These are phyloP conservation scores for Claviceps paspali DNA, from an alignment of 2,329 filamentous ascomycete genomes.

Conservation along the genomic window DNA sequence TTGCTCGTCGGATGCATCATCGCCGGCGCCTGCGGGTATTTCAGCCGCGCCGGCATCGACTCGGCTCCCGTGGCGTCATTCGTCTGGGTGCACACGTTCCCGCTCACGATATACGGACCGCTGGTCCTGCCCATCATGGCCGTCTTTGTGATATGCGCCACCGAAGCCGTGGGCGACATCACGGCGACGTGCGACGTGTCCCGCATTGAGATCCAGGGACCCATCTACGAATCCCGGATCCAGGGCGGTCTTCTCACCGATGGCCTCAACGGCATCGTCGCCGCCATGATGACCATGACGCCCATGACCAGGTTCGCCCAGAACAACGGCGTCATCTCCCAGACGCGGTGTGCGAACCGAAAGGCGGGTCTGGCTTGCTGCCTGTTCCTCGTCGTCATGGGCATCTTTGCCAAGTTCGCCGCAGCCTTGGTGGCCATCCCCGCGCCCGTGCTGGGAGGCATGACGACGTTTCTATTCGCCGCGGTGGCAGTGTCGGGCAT, in stretches of 20 bases:
- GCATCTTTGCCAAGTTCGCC: constrained; percentile 71
- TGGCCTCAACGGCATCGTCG: constrained; percentile 59
- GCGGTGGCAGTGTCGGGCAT: constrained; percentile 66
- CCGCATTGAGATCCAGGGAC: constrained; percentile 56
- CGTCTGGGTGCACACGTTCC: constrained; percentile 68
- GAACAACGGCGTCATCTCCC: constrained; percentile 72
- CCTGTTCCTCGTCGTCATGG: constrained; percentile 66
- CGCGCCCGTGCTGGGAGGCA: constrained; percentile 46
- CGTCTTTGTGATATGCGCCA: constrained; percentile 57
- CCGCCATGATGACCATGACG: constrained; percentile 63
- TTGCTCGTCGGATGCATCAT: constrained; percentile 64
- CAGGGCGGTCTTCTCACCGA: constrained; percentile 69
- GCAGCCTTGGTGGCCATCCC: constrained; percentile 51
- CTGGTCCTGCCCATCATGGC: constrained; percentile 58
- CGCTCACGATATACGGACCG: constrained; percentile 54
- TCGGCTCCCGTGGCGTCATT: constrained; percentile 57
- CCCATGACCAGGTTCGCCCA: constrained; percentile 71
- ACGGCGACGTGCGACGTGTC: constrained; percentile 73
- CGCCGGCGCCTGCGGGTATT: constrained; percentile 63
- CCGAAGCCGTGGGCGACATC: constrained; percentile 68
- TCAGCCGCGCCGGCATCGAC: constrained; percentile 57
- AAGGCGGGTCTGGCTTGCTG: constrained; percentile 66
- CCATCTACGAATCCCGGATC: constrained; percentile 58
- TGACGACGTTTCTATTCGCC: constrained; percentile 37
- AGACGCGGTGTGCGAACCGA: constrained; percentile 69